Percentiles rank a stretch among this genome's conserved stretches.
phyloP scores from a whole-genome alignment of 2,329 filamentous ascomycete species.

The Fusarium tjaetaba region DNA sequence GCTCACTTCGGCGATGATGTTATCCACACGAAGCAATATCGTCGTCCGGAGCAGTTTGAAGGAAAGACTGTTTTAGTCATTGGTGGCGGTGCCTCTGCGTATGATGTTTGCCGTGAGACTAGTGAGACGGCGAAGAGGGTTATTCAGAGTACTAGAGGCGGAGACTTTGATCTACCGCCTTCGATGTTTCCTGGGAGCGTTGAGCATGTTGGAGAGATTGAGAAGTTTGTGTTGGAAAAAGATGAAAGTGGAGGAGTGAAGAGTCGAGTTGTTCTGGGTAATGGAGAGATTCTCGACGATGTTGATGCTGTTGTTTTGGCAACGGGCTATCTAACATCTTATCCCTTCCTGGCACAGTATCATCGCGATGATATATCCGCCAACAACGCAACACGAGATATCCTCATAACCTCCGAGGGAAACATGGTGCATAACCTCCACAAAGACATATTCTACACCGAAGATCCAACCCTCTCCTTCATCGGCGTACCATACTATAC shows the following conservation, averaged over 20 bases:
- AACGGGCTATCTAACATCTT: slow-evolving; percentile 75
- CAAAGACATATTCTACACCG: slow-evolving; percentile 77
- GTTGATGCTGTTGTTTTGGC: slow-evolving; percentile 72
- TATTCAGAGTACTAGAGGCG: slow-evolving; percentile 64
- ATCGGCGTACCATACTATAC: slow-evolving; percentile 73
- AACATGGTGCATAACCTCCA: slow-evolving; percentile 73
- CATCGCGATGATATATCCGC: slow-evolving; percentile 52
- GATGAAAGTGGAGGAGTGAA: slow-evolving; percentile 50
- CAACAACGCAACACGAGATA: slow-evolving; percentile 59
- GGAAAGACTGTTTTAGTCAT: slow-evolving; percentile 63
- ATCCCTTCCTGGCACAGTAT: slow-evolving; percentile 69
- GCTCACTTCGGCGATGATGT: slow-evolving; percentile 61
- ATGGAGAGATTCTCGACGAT: slow-evolving; percentile 61
- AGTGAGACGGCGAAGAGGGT: slow-evolving; percentile 49
- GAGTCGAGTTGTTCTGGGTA: slow-evolving; percentile 60
- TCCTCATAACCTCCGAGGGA: slow-evolving; percentile 71
- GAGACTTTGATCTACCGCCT: slow-evolving; percentile 66
- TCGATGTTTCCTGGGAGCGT: slow-evolving; percentile 63
- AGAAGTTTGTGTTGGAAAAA: slow-evolving; percentile 50
- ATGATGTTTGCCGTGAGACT: slow-evolving; percentile 56
- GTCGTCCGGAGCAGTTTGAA: slow-evolving; percentile 66
- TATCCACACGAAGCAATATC: slow-evolving; percentile 78
- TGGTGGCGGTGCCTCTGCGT: slow-evolving; percentile 60
- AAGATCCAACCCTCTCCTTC: slow-evolving; percentile 70
- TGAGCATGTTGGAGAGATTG: slow-evolving; percentile 62